phyloP scores from a whole-genome alignment of 1,284 basidiomycete species.

The Moesziomyces antarcticus region DNA sequence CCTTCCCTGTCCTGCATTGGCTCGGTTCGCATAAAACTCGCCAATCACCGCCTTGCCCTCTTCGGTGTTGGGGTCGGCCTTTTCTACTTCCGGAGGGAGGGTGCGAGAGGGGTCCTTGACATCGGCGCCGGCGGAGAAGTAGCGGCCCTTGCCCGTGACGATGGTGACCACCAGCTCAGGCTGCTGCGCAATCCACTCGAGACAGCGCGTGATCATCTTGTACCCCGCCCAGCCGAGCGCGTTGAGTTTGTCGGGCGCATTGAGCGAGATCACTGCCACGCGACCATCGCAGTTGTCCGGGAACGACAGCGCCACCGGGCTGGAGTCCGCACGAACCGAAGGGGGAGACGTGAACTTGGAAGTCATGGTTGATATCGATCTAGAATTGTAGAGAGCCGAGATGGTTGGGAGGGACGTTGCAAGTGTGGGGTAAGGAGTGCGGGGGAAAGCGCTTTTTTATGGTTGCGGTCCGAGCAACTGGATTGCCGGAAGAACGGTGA shows the following conservation, averaged over 20 bases:
- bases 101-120: constrained; percentile 46
- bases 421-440: too few relatives aligned
- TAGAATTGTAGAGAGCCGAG: background rate
- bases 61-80: constrained; percentile 14
- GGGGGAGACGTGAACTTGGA: constrained; percentile 19
- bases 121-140: constrained; percentile 54
- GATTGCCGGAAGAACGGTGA: too few relatives aligned
- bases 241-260: constrained; percentile 44
- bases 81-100: constrained; percentile 13
- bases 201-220: constrained; percentile 27
- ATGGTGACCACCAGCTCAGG: constrained; percentile 45
- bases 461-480: too few relatives aligned
- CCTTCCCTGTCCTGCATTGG: constrained; percentile 24
- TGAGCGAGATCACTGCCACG: constrained; percentile 47
- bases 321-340: constrained; percentile 19
- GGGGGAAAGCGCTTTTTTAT: too few relatives aligned
- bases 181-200: constrained; percentile 50
- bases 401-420: background rate
- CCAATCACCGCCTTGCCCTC: constrained; percentile 17
- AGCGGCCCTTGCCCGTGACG: constrained; percentile 51
- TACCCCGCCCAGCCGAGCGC: constrained; percentile 37
- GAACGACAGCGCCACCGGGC: constrained; percentile 45
- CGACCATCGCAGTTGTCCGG: constrained; percentile 40
- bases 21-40: constrained; percentile 23
- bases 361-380: constrained; percentile 8